Evolutionary conservation across 106 monocot genomes (phyloP).

Genomic region (Chionographis japonica): DNA sequence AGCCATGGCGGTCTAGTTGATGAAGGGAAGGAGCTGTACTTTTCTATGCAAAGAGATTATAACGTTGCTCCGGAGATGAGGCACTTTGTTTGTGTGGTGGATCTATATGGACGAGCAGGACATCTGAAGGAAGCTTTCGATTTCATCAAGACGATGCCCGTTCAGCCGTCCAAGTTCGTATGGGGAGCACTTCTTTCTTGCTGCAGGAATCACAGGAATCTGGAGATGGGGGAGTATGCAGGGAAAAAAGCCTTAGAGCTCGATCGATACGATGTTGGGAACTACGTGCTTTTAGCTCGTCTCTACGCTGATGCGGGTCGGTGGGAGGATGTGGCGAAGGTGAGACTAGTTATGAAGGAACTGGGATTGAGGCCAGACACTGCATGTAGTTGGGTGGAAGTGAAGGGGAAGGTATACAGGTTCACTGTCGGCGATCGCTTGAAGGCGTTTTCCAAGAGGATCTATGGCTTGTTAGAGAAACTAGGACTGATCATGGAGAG

Average conservation of each 20-base stretch:
- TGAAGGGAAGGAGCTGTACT: conserved; percentile 26
- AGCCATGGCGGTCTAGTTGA: conserved; percentile 45
- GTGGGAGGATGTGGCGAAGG: conserved; percentile 32
- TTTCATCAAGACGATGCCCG: conserved; percentile 30
- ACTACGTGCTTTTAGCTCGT: conserved; percentile 30
- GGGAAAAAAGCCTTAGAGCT: conserved; percentile 30
- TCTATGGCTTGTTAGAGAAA: conserved; percentile 16
- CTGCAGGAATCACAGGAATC: conserved; percentile 38
- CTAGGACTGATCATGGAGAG: conserved; percentile 11
- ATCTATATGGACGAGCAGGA: conserved; percentile 36
- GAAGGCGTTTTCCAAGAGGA: conserved; percentile 15
- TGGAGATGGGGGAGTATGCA: conserved; percentile 31
- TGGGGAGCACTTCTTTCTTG: conserved; percentile 50
- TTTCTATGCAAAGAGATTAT: conserved; percentile 29
- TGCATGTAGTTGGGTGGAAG: conserved; percentile 46
- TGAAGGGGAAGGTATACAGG: conserved; percentile 28
- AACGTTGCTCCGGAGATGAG: conserved; percentile 29
- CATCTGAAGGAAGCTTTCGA: conserved; percentile 28
- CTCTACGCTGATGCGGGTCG: conserved; percentile 30
- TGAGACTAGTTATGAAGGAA: conserved; percentile 29
- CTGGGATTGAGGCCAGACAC: conserved; percentile 26
- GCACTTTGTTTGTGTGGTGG: conserved; percentile 49
- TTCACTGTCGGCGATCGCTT: conserved; percentile 26
- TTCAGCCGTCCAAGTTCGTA: conserved; percentile 30
- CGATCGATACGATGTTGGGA: conserved; percentile 30